phyloP scores from a whole-genome alignment of 768 basidiomycete genomes.

The Trametes gibbosa region DNA sequence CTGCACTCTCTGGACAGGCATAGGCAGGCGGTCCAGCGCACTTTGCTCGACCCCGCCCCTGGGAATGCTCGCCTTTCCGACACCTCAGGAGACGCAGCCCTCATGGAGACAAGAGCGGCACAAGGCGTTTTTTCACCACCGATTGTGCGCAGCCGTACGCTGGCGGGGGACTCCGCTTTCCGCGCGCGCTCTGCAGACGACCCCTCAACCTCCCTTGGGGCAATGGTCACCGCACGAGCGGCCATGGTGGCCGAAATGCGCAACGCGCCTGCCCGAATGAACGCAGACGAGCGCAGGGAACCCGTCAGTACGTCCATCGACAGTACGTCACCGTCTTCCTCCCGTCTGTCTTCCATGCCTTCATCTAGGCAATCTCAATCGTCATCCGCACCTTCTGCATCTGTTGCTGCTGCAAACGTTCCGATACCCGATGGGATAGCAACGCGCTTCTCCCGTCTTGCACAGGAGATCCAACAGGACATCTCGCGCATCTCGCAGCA shows the following conservation, averaged over 20 bases:
- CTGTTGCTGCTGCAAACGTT: neutral
- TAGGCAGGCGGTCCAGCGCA: neutral
- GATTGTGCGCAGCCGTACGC: neutral
- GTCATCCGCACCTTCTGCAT: neutral
- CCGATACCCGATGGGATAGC: conserved; percentile 6
- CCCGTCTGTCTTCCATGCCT: neutral
- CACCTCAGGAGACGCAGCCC: too few relatives aligned
- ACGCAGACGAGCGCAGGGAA: too few relatives aligned
- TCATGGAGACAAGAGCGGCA: neutral
- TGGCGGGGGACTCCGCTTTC: neutral
- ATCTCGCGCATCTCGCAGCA: conserved; percentile 13
- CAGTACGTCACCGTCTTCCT: too few relatives aligned
- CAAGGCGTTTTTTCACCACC: neutral
- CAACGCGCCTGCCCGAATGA: too few relatives aligned
- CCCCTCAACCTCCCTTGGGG: conserved; percentile 12
- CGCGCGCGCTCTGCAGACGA: neutral
- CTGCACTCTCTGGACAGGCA: conserved; percentile 7
- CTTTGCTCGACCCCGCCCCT: neutral
- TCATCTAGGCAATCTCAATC: neutral
- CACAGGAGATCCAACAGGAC: conserved; percentile 16
- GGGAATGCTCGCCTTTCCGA: too few relatives aligned
- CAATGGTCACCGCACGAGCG: conserved; percentile 8
- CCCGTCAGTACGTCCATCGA: too few relatives aligned
- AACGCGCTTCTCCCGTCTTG: conserved; percentile 10
- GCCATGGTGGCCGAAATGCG: neutral